A percentile compares a stretch with the other conserved stretches of the same genome.
These are phyloP conservation scores for Ophiostoma quercus DNA, from an alignment of 2,329 filamentous ascomycete genomes.

Conservation along the genomic window DNA sequence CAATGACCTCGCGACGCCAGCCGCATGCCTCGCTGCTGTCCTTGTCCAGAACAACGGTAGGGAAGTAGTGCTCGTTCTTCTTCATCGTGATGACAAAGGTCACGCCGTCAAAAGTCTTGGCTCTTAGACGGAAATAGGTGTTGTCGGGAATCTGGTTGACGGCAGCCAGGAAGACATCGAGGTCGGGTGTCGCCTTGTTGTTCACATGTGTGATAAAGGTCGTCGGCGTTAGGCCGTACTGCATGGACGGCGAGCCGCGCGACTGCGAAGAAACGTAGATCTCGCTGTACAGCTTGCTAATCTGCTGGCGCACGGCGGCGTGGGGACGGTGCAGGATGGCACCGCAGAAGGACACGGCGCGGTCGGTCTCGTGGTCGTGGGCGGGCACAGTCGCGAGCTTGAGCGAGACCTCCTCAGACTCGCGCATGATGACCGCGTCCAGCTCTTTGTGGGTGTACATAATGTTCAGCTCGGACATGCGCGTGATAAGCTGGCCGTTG, in stretches of 20 bases:
- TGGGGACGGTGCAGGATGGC: constrained; percentile 90
- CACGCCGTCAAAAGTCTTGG: constrained; percentile 97
- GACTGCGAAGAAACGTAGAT: constrained; percentile 90
- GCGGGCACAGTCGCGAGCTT: constrained; percentile 80
- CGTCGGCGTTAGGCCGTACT: constrained; percentile 88
- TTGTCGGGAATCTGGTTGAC: constrained; percentile 90
- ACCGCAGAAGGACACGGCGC: constrained; percentile 90
- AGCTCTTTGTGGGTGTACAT: constrained; percentile 86
- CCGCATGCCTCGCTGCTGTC: constrained; percentile 54
- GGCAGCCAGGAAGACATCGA: constrained; percentile 73
- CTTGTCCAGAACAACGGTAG: constrained; percentile 65
- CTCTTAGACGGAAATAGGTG: constrained; percentile 93
- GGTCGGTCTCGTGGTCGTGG: constrained; percentile 85
- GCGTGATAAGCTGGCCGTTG: constrained; percentile 87
- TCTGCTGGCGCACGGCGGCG: constrained; percentile 94
- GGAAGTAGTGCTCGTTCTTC: constrained; percentile 97
- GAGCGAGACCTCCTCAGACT: constrained; percentile 71
- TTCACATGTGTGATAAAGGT: constrained; percentile 98
- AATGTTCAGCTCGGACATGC: constrained; percentile 85
- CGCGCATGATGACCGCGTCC: constrained; percentile 79
- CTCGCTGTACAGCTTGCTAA: constrained; percentile 91
- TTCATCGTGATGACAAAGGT: constrained; percentile 99
- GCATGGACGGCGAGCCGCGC: constrained; percentile 75
- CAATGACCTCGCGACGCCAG: constrained; percentile 60
- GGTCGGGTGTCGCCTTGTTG: constrained; percentile 73